These are phyloP conservation scores for Cladosporium cucumerinum DNA, from an alignment of 2,329 filamentous ascomycete species.

Conservation along the genomic window DNA sequence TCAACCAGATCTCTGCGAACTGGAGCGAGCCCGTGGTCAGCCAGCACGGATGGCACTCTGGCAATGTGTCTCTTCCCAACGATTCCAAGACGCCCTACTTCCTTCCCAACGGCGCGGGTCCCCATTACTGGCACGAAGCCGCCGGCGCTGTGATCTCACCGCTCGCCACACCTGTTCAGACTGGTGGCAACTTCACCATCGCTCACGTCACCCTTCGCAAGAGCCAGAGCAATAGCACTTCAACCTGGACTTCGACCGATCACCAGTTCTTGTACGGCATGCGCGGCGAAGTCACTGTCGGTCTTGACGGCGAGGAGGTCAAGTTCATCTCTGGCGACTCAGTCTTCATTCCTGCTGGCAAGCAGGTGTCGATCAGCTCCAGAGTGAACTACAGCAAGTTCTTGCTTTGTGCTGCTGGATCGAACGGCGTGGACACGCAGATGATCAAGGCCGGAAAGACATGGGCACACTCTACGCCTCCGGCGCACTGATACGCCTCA, in stretches of 20 bases:
- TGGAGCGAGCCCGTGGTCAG: not conserved
- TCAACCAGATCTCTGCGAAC: slow-evolving; percentile 18
- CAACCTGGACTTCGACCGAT: not conserved
- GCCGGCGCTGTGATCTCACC: slow-evolving; percentile 20
- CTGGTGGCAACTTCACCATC: slow-evolving; percentile 20
- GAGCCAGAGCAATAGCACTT: not conserved
- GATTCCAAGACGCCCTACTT: slow-evolving; percentile 19
- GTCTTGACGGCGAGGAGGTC: slow-evolving; percentile 2
- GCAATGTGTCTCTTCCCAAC: slow-evolving; percentile 15
- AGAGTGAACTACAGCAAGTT: slow-evolving; percentile 7
- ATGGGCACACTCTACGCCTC: slow-evolving; percentile 1
- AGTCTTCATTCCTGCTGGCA: slow-evolving; percentile 8
- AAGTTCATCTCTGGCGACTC: slow-evolving; percentile 10
- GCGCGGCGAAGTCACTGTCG: slow-evolving; percentile 3
- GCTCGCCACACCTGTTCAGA: slow-evolving; percentile 17
- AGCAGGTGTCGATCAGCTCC: not conserved
- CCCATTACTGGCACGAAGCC: slow-evolving; percentile 19
- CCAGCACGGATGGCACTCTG: slow-evolving; percentile 14
- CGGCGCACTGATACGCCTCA: not conserved
- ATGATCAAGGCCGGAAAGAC: slow-evolving; percentile 3
- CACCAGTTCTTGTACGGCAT: slow-evolving; percentile 14
- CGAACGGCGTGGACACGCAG: slow-evolving; percentile 1
- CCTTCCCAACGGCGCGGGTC: slow-evolving; percentile 19
- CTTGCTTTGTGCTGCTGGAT: slow-evolving; percentile 3
- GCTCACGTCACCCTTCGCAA: slow-evolving; percentile 12